These are phyloP conservation scores for Nothopassalora personata DNA, from an alignment of 2,329 filamentous ascomycete species.

Conservation along the genomic window DNA sequence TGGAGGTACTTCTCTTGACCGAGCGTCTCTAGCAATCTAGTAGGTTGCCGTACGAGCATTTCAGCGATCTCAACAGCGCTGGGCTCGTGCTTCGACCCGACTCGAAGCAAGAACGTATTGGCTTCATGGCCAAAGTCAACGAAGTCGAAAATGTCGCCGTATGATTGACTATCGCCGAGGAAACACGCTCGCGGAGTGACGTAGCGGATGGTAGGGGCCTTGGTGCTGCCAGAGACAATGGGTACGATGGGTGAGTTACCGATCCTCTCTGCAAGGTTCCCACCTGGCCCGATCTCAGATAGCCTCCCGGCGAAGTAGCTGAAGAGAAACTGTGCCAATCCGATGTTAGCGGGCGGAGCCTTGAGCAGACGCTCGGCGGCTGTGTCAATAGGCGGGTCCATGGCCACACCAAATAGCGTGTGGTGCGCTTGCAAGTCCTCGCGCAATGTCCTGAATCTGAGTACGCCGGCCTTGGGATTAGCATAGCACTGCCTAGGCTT, in stretches of 20 bases:
- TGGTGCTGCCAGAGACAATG: constrained; percentile 38
- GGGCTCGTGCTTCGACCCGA: constrained; percentile 87
- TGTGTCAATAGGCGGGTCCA: constrained; percentile 70
- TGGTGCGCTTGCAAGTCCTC: constrained; percentile 75
- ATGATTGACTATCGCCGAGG: constrained; percentile 66
- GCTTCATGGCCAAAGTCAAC: constrained; percentile 87
- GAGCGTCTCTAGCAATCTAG: constrained; percentile 71
- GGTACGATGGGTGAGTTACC: constrained; percentile 67
- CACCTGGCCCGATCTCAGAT: constrained; percentile 59
- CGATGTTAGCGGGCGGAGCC: constrained; percentile 62
- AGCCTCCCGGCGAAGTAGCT: constrained; percentile 76
- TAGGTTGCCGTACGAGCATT: constrained; percentile 78
- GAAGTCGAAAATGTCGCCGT: constrained; percentile 91
- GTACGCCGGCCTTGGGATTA: constrained; percentile 67
- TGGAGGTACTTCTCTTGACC: constrained; percentile 83
- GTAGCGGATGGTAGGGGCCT: constrained; percentile 41
- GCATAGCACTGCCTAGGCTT: constrained; percentile 74
- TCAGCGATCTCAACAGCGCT: constrained; percentile 79
- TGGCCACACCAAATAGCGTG: constrained; percentile 76
- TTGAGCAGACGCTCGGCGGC: constrained; percentile 70
- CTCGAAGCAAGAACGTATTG: constrained; percentile 80
- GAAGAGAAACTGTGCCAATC: constrained; percentile 68
- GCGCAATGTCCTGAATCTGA: constrained; percentile 75
- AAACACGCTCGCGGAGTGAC: constrained; percentile 72
- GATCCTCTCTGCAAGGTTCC: constrained; percentile 55